Evolutionary conservation across 1,284 basidiomycete species (phyloP), one percentile per base, ranked within the genome.

Genomic region (Crepidotus sp.): DNA sequence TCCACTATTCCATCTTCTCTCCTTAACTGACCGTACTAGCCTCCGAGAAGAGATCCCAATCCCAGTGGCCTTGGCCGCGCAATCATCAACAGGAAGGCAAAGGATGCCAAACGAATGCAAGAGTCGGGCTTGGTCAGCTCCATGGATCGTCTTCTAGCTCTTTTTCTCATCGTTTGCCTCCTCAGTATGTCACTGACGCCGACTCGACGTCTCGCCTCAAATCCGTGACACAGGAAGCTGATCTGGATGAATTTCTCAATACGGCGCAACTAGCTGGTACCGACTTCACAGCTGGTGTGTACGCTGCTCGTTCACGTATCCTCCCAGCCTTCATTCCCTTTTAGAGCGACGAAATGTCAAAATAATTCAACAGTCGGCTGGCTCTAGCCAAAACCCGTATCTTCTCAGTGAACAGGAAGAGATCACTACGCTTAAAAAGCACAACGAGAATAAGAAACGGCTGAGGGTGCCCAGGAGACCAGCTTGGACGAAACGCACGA

Each of bases 211-310:
- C 77, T 47, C 82, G 81, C 31, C 74, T 98, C 24, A 80, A 84
- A 56, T 97, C 94, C 1, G 83, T 99, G 30, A 99, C 96, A 0
- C 95, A 98, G 64, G 93, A 99, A 67, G 74, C 82, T 48, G 93
- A 97, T 67, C 71, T 99, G 21, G 95, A 98, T 56, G 93, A 95
- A 63, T 98, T 99, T 62, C 67, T 99, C 49, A 95, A 82, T 60
- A 97, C 92, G 14, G 96, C 96, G 3, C 86, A 91, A 53, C 70
- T 99, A 40, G 96, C 96, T 15, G 95, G 89, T 42, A 85, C 84
- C 11, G 91, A 99, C 58, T 99, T 99, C 59, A 93, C 92, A n/a
- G 96, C 93, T 27, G 92, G 92, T 92, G 51, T 40, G 76, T 60
- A 19, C n/a, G 21, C 19, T 40, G 2, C 24, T 14, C 14, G 18